A percentile compares a stretch with the other conserved stretches of the same genome.
Evolutionary conservation across 331 rosid genomes (phyloP).

Genomic region (Dryas integrifolia): DNA sequence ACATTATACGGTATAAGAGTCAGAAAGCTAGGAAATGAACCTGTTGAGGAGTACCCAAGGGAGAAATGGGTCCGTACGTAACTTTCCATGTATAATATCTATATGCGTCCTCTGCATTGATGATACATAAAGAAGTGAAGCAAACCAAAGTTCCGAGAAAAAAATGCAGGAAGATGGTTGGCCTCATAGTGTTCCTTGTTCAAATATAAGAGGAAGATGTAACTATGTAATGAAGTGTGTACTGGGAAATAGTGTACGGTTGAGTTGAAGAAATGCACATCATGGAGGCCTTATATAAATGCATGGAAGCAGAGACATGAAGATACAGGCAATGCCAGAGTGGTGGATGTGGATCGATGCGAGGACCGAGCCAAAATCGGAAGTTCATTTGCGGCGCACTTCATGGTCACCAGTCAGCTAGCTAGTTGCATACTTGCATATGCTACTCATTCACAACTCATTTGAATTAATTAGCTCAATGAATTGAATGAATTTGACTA

Average conservation of each 20-base stretch:
- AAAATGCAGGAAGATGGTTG: slow-evolving; percentile 28
- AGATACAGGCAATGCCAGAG: slow-evolving; percentile 29
- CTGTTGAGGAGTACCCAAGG: slow-evolving; percentile 72
- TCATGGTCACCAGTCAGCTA: slow-evolving; percentile 31
- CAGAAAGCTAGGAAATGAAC: slow-evolving; percentile 17
- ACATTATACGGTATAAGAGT: background rate
- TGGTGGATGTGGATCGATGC: background rate
- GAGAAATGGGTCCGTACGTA: slow-evolving; percentile 59
- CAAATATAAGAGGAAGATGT: slow-evolving; percentile 11
- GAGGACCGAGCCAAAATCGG: slow-evolving; percentile 12
- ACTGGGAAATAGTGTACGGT: background rate
- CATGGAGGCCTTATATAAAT: background rate
- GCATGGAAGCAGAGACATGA: background rate
- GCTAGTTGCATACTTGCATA: slow-evolving; percentile 24
- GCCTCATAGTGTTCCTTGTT: slow-evolving; percentile 41
- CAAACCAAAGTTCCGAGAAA: slow-evolving; percentile 45
- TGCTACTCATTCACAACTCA: slow-evolving; percentile 31
- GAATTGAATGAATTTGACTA: too few relatives aligned
- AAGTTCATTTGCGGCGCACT: slow-evolving; percentile 36
- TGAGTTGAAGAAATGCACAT: background rate
- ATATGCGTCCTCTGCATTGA: slow-evolving; percentile 69
- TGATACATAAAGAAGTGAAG: slow-evolving; percentile 38
- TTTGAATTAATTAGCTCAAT: too few relatives aligned
- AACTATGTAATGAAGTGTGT: too few relatives aligned
- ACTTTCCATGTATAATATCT: slow-evolving; percentile 56